Conservation (phyloP, 164 flowering plant species). For the Vitis labrusca region DNA sequence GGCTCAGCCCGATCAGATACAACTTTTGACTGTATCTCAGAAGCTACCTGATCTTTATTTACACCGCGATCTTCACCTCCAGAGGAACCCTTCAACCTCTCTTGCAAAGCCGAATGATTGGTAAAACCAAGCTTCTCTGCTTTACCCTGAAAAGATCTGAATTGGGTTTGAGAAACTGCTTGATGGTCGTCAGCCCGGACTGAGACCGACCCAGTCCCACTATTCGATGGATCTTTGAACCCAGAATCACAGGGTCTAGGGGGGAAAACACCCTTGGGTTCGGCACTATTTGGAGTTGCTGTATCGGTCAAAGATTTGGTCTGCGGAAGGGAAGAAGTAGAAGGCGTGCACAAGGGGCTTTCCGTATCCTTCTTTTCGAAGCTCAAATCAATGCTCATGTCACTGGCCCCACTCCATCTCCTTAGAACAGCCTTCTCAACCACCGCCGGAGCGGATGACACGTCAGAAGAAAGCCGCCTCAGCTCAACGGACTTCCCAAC, state of each 20-base stretch:
- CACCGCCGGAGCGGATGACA: slow-evolving; percentile 37
- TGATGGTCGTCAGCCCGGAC: slow-evolving; percentile 25
- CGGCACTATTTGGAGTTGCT: slow-evolving; percentile 25
- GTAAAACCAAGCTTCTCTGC: slow-evolving; percentile 30
- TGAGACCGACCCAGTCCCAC: slow-evolving; percentile 5
- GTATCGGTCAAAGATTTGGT: slow-evolving; percentile 27
- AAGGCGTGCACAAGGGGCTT: slow-evolving; percentile 56
- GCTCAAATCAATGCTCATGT: slow-evolving; percentile 76
- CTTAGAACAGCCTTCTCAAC: slow-evolving; percentile 70
- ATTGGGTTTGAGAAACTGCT: slow-evolving; percentile 28
- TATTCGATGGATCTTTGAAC: slow-evolving; percentile 27
- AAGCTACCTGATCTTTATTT: slow-evolving; percentile 23
- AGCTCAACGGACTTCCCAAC: slow-evolving; percentile 60
- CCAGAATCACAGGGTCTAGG: slow-evolving; percentile 21
- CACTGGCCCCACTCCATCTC: slow-evolving; percentile 97
- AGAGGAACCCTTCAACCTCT: slow-evolving; percentile 25
- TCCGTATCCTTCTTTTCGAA: slow-evolving; percentile 65
- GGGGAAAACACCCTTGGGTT: slow-evolving; percentile 18
- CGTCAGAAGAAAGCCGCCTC: slow-evolving; percentile 74
- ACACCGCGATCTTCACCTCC: slow-evolving; percentile 27
- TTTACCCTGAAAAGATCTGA: slow-evolving; percentile 22
- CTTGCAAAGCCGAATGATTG: slow-evolving; percentile 28
- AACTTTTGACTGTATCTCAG: slow-evolving; percentile 20
- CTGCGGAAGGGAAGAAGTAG: slow-evolving; percentile 37
- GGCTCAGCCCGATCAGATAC: slow-evolving; percentile 11